Percentiles rank a stretch among this genome's conserved stretches.
Evolutionary conservation across 208 protist species (phyloP).

Genomic region (Crithidia acanthocephali): DNA sequence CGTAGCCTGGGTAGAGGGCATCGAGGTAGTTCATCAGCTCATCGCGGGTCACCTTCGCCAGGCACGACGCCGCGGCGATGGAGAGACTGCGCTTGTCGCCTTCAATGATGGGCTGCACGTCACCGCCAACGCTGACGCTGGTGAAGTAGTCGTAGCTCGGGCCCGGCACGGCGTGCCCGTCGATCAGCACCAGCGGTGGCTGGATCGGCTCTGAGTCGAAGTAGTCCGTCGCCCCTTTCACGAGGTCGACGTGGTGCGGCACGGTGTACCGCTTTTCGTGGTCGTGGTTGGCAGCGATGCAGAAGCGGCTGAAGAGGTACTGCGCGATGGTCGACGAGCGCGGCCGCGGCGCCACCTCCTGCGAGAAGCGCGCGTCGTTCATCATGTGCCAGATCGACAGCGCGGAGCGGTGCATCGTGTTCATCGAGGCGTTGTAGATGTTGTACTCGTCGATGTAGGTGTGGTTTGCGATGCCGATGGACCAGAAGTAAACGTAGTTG

Average conservation of each 20-base stretch:
- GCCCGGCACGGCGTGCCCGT: constrained; percentile 80
- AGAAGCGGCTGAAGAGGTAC: constrained; percentile 87
- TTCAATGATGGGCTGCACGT: constrained; percentile 85
- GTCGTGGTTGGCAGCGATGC: constrained; percentile 73
- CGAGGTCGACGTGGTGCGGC: constrained; percentile 67
- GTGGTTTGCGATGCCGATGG: constrained; percentile 89
- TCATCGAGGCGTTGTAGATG: constrained; percentile 87
- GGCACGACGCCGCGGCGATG: constrained; percentile 88
- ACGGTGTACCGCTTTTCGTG: constrained; percentile 66
- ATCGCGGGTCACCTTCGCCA: constrained; percentile 90
- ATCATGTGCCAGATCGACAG: constrained; percentile 85
- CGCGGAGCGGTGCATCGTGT: constrained; percentile 84
- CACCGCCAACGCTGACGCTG: constrained; percentile 59
- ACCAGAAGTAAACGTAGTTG: constrained; percentile 91
- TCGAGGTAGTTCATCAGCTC: constrained; percentile 87
- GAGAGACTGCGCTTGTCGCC: constrained; percentile 88
- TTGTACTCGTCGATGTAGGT: constrained; percentile 88
- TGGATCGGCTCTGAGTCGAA: constrained; percentile 83
- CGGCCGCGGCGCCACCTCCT: constrained; percentile 76
- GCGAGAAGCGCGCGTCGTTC: constrained; percentile 80
- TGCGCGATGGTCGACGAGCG: constrained; percentile 71
- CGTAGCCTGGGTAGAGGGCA: constrained; percentile 78
- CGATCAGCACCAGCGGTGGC: constrained; percentile 85
- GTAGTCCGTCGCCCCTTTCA: constrained; percentile 67
- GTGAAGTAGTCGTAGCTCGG: constrained; percentile 72